Percentiles rank a stretch among this genome's conserved stretches.
Evolutionary conservation across 1,284 basidiomycete genomes (phyloP).

Genomic region (Megacollybia platyphylla): DNA sequence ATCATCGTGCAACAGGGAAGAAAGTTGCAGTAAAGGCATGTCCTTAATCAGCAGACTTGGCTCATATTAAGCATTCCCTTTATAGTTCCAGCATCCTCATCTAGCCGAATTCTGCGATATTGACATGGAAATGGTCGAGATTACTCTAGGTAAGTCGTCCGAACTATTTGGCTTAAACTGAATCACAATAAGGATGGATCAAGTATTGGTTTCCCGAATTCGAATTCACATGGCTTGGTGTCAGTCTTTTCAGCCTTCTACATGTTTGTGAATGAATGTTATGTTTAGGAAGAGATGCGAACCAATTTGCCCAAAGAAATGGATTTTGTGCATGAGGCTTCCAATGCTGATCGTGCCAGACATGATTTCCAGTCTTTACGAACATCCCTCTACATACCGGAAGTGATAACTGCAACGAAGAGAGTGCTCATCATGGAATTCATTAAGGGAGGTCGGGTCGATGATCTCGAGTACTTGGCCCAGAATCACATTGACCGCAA

Average conservation of each 20-base stretch:
- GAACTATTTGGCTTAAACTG: conserved; percentile 7
- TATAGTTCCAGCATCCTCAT: conserved; percentile 85
- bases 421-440: conserved; percentile 93
- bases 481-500: conserved; percentile 86
- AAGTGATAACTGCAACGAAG: conserved; percentile 75
- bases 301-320: conserved; percentile 91
- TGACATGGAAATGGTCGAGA: conserved; percentile 80
- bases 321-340: conserved; percentile 87
- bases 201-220: conserved; percentile 85
- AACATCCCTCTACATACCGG: conserved; percentile 85
- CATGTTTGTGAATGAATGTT: conserved; percentile 1
- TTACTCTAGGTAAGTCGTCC: conserved; percentile 44
- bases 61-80: not conserved
- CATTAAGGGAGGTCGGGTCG: conserved; percentile 80
- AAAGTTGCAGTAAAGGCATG: conserved; percentile 83
- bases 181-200: conserved; percentile 57
- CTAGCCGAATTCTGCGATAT: conserved; percentile 86
- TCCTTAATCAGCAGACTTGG: not conserved
- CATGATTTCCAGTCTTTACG: conserved; percentile 65
- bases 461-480: conserved; percentile 81
- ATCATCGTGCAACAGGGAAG: conserved; percentile 57
- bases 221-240: conserved; percentile 88
- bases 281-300: conserved; percentile 72
- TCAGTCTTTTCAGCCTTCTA: conserved; percentile 12
- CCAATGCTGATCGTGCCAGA: conserved; percentile 65